Evolutionary conservation across 805 yeast genomes (phyloP).

Genomic region (Wickerhamiella azyma): DNA sequence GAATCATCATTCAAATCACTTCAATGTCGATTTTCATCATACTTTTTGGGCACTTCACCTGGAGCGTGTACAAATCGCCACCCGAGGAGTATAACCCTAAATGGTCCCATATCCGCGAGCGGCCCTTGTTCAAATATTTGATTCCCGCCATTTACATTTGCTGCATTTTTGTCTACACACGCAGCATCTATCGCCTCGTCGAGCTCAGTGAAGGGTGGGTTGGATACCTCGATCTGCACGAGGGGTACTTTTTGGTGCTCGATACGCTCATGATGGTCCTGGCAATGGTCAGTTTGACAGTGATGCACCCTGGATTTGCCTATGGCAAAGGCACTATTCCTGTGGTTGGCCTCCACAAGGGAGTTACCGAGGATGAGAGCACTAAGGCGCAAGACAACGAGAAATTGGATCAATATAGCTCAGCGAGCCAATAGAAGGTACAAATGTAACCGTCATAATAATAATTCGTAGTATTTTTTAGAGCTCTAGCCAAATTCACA

Average conservation of each 20-base stretch:
- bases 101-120: conserved; percentile 11
- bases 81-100: conserved; percentile 16
- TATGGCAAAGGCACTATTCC: conserved; percentile 20
- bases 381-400: no score
- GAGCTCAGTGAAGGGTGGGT: conserved; percentile 64
- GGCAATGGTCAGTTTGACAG: conserved; percentile 34
- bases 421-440: no score
- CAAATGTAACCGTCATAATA: no score
- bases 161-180: conserved; percentile 41
- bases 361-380: no score
- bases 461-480: no score
- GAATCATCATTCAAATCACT: conserved; percentile 61
- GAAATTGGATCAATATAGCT: no score
- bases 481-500: no score
- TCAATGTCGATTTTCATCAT: conserved; percentile 49
- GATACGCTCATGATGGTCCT: conserved; percentile 51
- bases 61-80: no score
- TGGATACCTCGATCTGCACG: conserved; percentile 50
- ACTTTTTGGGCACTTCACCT: no score
- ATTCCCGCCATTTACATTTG: conserved; percentile 25
- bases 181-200: conserved; percentile 60
- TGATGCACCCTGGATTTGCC: conserved; percentile 52
- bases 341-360: not conserved
- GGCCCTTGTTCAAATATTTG: conserved; percentile 17
- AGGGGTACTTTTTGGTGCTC: conserved; percentile 42